Base-by-base conservation (phyloP, 805 yeast genomes). In the Candida coleopterorum region DNA sequence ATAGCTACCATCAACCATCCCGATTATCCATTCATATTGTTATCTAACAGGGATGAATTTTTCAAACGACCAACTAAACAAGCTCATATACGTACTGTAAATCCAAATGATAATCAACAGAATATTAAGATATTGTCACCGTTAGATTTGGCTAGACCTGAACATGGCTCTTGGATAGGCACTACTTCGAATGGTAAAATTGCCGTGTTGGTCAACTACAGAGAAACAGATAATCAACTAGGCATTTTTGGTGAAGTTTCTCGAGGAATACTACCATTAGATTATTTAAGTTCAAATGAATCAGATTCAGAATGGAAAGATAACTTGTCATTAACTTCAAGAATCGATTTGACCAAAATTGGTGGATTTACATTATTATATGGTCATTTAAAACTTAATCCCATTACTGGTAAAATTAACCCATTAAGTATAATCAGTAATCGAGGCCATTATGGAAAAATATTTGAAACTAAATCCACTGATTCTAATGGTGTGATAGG, bases 131-230 rank as follows among this genome's bases (percentile, higher is more conserved):
- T 82, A 1, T 53, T 86, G 9, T 73, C 83, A 6, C 97, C 97
- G 0, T 60, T 70, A 25, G 97, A 90, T 55, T 55, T 84, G 48
- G 86, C 81, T 1, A 58, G 88, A 24, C 59, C 67, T 1, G 88
- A 79, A 38, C 85, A 77, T 44, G 97, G 98, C 1, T 85, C 97
- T 0, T 93, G 98, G 98, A 75, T 86, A 1, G 97, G 95, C 0
- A 71, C 83, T 2, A 70, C 77, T 27, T 63, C 64, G 21, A 53
- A 47, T 2, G 86, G 86, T 0, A 68, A 71, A 41, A 40, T 89
- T 2, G 84, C 94, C 0, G 83, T 83, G 2, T 68, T 90, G 18
- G 79, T 93, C 12, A 90, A 90, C 53, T 79, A 75, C 53, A 62
- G 85, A 32, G 93, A 83, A 47, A 56, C 59, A 34, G 44, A 48